Percentiles rank a stretch among this genome's conserved stretches.
Evolutionary conservation across 371 early-diverging fungal species (phyloP).

Genomic region (Actinomortierella wolfii): DNA sequence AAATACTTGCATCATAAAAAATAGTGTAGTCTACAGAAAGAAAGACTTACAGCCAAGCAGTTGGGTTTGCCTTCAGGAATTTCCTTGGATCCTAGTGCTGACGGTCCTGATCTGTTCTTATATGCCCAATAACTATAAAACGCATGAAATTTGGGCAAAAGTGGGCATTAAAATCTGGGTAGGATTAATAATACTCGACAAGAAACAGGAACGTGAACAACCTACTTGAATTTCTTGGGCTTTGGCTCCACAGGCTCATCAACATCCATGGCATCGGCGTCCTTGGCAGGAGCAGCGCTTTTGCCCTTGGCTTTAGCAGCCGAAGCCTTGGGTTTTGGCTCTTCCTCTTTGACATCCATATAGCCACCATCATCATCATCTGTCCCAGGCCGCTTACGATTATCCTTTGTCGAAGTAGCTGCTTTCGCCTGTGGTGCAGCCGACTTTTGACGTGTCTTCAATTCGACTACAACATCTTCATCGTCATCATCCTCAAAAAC

Average conservation of each 20-base stretch:
- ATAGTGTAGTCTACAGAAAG: too few species aligned
- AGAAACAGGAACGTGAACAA: neutral
- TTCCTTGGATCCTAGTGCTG: constrained; percentile 75
- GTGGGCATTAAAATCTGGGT: too few species aligned
- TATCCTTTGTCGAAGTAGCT: constrained; percentile 1
- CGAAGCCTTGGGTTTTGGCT: constrained; percentile 23
- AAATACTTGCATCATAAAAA: too few species aligned
- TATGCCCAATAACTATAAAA: constrained; percentile 37
- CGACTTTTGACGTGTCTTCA: constrained; percentile 15
- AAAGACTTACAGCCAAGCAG: constrained; percentile 60
- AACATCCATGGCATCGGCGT: constrained; percentile 37
- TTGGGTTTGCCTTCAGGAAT: constrained; percentile 79
- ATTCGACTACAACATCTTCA: constrained; percentile 13
- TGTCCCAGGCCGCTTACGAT: constrained; percentile 14
- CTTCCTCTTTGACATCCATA: constrained; percentile 26
- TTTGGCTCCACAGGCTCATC: constrained; percentile 34
- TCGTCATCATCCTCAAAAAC: constrained; percentile 33
- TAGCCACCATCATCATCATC: constrained; percentile 31
- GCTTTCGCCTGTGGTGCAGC: constrained; percentile 10
- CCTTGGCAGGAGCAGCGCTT: constrained; percentile 1
- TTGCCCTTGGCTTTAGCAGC: constrained; percentile 23
- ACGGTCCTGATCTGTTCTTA: constrained; percentile 59
- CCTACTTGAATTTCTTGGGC: constrained; percentile 35
- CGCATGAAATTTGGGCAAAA: neutral
- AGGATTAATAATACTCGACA: too few species aligned